Evolutionary conservation across 2,329 filamentous ascomycete species (phyloP).

Genomic region (Trichophyton mentagrophytes): DNA sequence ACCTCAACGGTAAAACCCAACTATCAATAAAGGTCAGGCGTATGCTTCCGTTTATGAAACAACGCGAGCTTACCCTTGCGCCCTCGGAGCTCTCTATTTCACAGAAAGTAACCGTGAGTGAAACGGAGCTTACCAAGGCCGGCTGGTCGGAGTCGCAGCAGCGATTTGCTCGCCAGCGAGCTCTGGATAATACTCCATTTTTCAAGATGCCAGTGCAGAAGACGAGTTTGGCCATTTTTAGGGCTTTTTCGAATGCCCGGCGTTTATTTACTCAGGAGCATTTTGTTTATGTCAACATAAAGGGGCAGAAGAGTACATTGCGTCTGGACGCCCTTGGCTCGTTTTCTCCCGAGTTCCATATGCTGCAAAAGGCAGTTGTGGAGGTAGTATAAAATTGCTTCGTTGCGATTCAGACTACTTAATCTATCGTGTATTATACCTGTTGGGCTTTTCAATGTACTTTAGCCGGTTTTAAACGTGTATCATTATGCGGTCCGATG

Average conservation of each 20-base stretch:
- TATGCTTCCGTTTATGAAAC: conserved; percentile 28
- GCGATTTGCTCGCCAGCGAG: conserved; percentile 10
- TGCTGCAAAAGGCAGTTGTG: conserved; percentile 7
- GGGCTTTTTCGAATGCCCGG: conserved; percentile 24
- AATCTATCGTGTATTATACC: neutral
- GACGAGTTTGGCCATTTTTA: conserved; percentile 22
- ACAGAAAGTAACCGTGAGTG: conserved; percentile 22
- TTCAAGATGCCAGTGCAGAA: conserved; percentile 23
- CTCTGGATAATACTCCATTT: conserved; percentile 18
- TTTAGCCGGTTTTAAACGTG: neutral
- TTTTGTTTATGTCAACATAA: conserved; percentile 27
- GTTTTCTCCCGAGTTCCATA: conserved; percentile 10
- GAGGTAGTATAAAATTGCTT: neutral
- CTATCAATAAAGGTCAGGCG: conserved; percentile 27
- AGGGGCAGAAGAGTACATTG: conserved; percentile 24
- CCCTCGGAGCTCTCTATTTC: conserved; percentile 26
- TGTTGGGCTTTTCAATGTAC: neutral
- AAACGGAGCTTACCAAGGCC: conserved; percentile 5
- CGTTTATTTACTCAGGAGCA: conserved; percentile 31
- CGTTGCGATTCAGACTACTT: neutral
- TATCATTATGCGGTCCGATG: neutral
- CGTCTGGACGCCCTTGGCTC: conserved; percentile 27
- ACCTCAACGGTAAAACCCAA: conserved; percentile 26
- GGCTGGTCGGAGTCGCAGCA: conserved; percentile 14
- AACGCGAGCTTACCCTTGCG: conserved; percentile 16